Conservation (phyloP, 257 asterid genomes). For the Jacaranda copaia region DNA sequence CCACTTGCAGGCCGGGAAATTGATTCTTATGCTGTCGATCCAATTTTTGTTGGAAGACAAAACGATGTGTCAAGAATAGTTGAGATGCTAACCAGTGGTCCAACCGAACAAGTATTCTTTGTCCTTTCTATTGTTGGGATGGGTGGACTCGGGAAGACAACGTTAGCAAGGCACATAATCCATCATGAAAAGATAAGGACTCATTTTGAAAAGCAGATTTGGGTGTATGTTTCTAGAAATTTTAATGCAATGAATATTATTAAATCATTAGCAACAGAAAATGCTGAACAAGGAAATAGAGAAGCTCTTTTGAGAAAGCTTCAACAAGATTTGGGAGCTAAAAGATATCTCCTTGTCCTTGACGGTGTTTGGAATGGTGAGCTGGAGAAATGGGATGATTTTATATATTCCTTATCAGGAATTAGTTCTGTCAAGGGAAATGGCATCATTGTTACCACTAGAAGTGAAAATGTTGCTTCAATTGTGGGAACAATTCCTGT, state of each 20-base stretch:
- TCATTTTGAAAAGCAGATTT: slow-evolving; percentile 25
- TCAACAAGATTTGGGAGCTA: not conserved
- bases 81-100: not conserved
- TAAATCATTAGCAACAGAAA: not conserved
- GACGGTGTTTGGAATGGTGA: slow-evolving; percentile 41
- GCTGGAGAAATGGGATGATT: slow-evolving; percentile 17
- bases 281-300: not conserved
- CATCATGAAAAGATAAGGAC: not conserved
- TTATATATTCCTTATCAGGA: slow-evolving; percentile 20
- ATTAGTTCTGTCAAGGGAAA: slow-evolving; percentile 20
- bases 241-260: slow-evolving; percentile 32
- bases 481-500: slow-evolving; percentile 8
- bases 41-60: slow-evolving; percentile 34
- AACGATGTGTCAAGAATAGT: slow-evolving; percentile 20
- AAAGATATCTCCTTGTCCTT: slow-evolving; percentile 33
- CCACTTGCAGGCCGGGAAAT: not conserved
- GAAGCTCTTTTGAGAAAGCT: slow-evolving; percentile 18
- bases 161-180: slow-evolving; percentile 30
- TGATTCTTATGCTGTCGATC: slow-evolving; percentile 1
- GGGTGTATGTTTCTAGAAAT: slow-evolving; percentile 33
- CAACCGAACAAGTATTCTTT: not conserved
- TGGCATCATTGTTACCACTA: slow-evolving; percentile 36
- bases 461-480: slow-evolving; percentile 29
- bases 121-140: slow-evolving; percentile 39
- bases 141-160: slow-evolving; percentile 42